Base-by-base conservation (phyloP, 2,329 filamentous ascomycete species). In the Polytolypa hystricis region DNA sequence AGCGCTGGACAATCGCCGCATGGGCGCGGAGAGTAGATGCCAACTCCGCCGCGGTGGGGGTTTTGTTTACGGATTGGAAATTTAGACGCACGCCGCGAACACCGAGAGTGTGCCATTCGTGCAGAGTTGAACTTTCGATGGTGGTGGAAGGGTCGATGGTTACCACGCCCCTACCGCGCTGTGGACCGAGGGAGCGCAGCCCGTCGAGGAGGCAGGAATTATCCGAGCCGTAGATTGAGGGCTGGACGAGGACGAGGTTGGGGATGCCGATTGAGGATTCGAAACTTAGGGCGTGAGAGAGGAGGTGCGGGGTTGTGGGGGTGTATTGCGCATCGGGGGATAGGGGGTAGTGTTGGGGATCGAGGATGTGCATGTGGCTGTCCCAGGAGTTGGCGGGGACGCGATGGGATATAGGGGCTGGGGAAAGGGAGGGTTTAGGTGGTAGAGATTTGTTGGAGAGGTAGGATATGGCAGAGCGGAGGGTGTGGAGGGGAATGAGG, bases 351-450 rank as follows among this genome's bases (percentile, higher is more conserved):
- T 52, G 51, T 14, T 56, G 48, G 0, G 70, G 71, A 35, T 76
- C 70, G 33, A 77, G 62, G 21, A 79, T 66, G 50, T 79, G 76
- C 71, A 79, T 78, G 51, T 79, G 74, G 34, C 67, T 70, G 49
- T 77, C 73, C 73, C 74, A 78, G 38, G 73, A 51, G 12, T 44
- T 38, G 2, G 41, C 30, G n/a, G 59, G 58, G 16, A 61, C 35
- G 32, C 47, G 47, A 19, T 47, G 37, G 18, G 34, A 2, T 10
- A 28, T 7, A 16, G 33, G n/a, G n/a, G n/a, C n/a, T n/a, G n/a
- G n/a, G n/a, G n/a, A n/a, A n/a, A n/a, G n/a, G n/a, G n/a, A n/a
- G n/a, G n/a, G n/a, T n/a, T n/a, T n/a, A n/a, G n/a, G n/a, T n/a
- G n/a, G n/a, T n/a, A n/a, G n/a, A n/a, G n/a, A n/a, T n/a, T n/a